phyloP scores from a whole-genome alignment of 306 rosid species.

The Senna siamea region DNA sequence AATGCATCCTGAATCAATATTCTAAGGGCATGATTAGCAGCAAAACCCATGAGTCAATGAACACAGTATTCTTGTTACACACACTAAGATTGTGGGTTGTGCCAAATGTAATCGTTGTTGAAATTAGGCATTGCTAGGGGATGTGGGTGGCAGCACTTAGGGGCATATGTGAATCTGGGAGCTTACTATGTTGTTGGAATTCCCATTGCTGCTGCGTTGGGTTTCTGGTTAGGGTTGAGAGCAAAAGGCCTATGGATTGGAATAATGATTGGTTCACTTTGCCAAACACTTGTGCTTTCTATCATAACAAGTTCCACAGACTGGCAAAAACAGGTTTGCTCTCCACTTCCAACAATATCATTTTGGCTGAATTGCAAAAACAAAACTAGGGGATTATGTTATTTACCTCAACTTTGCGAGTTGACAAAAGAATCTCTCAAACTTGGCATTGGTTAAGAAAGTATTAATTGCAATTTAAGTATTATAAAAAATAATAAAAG shows the following conservation, averaged over 20 bases:
- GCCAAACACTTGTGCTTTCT: conserved; percentile 51
- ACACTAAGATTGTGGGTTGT: background rate
- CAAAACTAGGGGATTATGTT: too few species aligned
- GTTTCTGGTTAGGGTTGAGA: conserved; percentile 54
- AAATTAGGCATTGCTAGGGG: conserved; percentile 72
- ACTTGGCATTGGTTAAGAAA: too few species aligned
- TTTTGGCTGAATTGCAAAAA: background rate
- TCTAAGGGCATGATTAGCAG: too few species aligned
- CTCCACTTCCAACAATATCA: conserved; percentile 24
- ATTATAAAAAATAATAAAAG: too few species aligned
- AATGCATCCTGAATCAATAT: too few species aligned
- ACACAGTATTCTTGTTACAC: too few species aligned
- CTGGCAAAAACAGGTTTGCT: conserved; percentile 71
- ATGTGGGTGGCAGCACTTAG: conserved; percentile 77
- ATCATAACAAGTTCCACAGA: conserved; percentile 53
- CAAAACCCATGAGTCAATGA: too few species aligned
- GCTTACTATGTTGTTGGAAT: conserved; percentile 73
- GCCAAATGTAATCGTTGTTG: conserved; percentile 22
- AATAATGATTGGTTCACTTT: conserved; percentile 54
- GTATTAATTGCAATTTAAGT: too few species aligned
- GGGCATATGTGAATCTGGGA: conserved; percentile 75
- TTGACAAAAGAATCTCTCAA: too few species aligned
- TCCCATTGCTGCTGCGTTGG: conserved; percentile 61
- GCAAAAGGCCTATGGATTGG: conserved; percentile 83
- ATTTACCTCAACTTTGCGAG: too few species aligned